Percentiles rank a stretch among this genome's conserved stretches.
Evolutionary conservation across 306 rosid species (phyloP).

Genomic region (Vachellia collinsii): DNA sequence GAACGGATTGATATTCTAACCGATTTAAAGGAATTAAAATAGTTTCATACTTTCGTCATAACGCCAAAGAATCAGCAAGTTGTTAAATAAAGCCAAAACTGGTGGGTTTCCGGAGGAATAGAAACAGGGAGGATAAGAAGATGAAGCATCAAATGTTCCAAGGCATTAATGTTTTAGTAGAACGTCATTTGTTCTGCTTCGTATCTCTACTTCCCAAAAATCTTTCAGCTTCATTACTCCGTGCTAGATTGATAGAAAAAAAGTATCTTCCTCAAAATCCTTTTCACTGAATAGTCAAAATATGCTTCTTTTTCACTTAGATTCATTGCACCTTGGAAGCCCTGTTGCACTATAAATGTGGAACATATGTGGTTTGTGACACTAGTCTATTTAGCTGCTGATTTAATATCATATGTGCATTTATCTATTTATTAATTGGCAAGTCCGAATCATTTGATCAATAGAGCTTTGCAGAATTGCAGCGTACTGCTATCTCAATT

Average conservation of each 20-base stretch:
- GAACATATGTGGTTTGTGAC: neutral
- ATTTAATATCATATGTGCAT: neutral
- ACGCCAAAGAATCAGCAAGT: too few relatives aligned
- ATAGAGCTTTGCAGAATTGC: neutral
- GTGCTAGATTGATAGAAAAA: neutral
- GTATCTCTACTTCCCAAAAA: neutral
- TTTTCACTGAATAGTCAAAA: neutral
- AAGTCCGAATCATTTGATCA: slow-evolving; percentile 1
- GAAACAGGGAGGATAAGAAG: neutral
- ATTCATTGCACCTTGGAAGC: neutral
- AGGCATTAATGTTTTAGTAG: neutral
- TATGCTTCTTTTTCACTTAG: neutral
- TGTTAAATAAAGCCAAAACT: neutral
- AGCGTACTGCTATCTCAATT: neutral
- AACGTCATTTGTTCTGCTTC: neutral
- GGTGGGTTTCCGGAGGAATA: neutral
- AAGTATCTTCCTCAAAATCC: neutral
- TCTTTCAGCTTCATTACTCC: neutral
- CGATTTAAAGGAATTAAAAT: too few relatives aligned
- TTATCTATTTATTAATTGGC: neutral
- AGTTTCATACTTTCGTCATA: too few relatives aligned
- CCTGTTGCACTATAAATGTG: neutral
- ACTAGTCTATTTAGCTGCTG: neutral
- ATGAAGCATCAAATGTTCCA: neutral
- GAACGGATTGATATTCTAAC: too few relatives aligned